Conservation (phyloP, 441 rosid genomes). For the Populus hybrid region DNA sequence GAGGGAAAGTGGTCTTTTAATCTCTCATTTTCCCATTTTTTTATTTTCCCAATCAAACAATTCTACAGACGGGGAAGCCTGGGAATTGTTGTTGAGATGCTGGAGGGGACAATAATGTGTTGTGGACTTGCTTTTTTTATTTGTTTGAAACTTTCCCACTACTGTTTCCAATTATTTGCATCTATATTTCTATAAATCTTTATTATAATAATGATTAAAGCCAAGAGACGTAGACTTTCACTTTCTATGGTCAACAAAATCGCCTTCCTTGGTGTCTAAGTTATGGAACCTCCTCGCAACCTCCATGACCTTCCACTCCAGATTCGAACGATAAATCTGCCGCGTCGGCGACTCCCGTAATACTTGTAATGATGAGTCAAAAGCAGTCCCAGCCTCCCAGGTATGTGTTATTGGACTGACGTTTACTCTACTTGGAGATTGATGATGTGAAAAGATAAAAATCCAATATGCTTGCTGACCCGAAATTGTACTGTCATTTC, state of each 20-base stretch:
- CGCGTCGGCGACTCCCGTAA: background rate
- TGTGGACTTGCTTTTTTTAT: no score
- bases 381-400: background rate
- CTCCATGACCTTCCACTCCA: background rate
- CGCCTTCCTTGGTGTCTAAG: background rate
- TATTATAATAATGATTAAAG: background rate
- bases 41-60: no score
- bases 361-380: background rate
- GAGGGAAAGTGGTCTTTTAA: no score
- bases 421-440: no score
- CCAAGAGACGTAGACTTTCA: background rate
- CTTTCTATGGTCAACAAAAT: background rate
- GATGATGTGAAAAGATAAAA: no score
- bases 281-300: background rate
- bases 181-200: background rate
- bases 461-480: no score
- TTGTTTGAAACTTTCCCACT: background rate
- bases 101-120: no score
- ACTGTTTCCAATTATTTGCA: background rate
- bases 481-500: no score
- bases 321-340: background rate
- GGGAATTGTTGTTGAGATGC: no score
- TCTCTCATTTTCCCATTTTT: no score
- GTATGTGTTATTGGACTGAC: no score
- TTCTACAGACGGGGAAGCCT: no score